Conservation (phyloP, 1,139 yeast genomes). For the Candida mesenterica region DNA sequence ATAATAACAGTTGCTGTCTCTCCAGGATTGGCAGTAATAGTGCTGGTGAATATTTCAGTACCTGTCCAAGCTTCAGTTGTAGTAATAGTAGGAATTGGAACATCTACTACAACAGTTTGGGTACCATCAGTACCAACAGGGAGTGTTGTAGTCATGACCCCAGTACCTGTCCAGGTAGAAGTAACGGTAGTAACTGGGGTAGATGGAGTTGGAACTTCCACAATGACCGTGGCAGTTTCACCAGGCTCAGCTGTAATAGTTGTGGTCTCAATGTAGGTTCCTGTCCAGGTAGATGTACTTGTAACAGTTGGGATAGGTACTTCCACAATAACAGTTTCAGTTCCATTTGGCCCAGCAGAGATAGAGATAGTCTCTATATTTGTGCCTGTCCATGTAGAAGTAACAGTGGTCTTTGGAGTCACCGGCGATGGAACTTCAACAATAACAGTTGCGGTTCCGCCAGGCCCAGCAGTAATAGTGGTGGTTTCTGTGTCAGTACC, state of each 20-base stretch:
- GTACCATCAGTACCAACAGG: slow-evolving; percentile 2
- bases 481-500: slow-evolving; percentile 9
- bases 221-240: slow-evolving; percentile 17
- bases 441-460: slow-evolving; percentile 10
- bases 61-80: slow-evolving; percentile 8
- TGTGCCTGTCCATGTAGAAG: slow-evolving; percentile 11
- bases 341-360: slow-evolving; percentile 1
- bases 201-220: slow-evolving; percentile 17
- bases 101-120: slow-evolving; percentile 7
- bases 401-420: slow-evolving; percentile 18
- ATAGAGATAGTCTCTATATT: slow-evolving; percentile 2
- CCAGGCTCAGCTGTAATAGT: slow-evolving; percentile 11
- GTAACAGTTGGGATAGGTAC: slow-evolving; percentile 9
- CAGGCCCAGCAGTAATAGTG: slow-evolving; percentile 5
- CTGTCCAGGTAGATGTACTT: slow-evolving; percentile 7
- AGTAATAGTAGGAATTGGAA: slow-evolving; percentile 9
- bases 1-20: slow-evolving; percentile 17
- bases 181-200: slow-evolving; percentile 19
- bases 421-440: slow-evolving; percentile 14
- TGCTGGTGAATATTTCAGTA: slow-evolving; percentile 2
- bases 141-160: slow-evolving; percentile 1
- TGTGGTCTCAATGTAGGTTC: slow-evolving; percentile 2
- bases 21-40: slow-evolving; percentile 10
- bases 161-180: slow-evolving; percentile 9
- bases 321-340: slow-evolving; percentile 7